Evolutionary conservation across 2,329 filamentous ascomycete genomes (phyloP).

Genomic region (Plectosphaerella sp.): DNA sequence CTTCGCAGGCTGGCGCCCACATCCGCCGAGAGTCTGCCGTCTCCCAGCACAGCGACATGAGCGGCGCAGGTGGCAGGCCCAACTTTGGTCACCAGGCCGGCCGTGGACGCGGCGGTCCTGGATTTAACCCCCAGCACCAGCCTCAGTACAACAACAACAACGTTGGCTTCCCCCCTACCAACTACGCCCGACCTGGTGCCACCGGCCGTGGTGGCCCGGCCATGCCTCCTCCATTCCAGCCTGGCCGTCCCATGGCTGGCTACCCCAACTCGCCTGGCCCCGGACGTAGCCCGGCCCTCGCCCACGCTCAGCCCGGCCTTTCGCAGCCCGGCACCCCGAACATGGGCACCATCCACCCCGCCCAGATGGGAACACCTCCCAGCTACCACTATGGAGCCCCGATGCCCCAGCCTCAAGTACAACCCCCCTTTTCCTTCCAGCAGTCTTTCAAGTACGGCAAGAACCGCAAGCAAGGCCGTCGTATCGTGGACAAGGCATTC

Average conservation of each 20-base stretch:
- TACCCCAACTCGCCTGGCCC: conserved; percentile 65
- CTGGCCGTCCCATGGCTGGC: conserved; percentile 30
- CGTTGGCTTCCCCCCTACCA: conserved; percentile 35
- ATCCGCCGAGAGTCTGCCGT: conserved; percentile 70
- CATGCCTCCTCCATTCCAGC: conserved; percentile 44
- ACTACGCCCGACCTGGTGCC: conserved; percentile 33
- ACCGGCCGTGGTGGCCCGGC: conserved; percentile 38
- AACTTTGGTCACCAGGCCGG: conserved; percentile 44
- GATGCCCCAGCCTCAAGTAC: conserved; percentile 55
- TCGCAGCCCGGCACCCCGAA: conserved; percentile 63
- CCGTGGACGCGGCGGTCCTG: conserved; percentile 41
- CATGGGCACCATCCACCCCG: conserved; percentile 44
- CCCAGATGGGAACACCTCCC: conserved; percentile 52
- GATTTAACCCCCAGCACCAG: conserved; percentile 41
- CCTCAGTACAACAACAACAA: conserved; percentile 18
- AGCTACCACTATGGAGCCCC: conserved; percentile 58
- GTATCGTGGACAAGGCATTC: conserved; percentile 42
- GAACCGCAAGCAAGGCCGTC: conserved; percentile 37
- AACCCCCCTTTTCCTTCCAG: conserved; percentile 34
- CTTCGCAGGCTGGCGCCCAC: conserved; percentile 64
- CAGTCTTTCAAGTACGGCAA: conserved; percentile 34
- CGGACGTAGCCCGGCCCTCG: conserved; percentile 60
- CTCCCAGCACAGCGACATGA: conserved; percentile 53
- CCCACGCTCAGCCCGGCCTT: conserved; percentile 61
- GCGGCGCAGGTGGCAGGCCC: conserved; percentile 57